Base-by-base conservation (phyloP, 2,329 filamentous ascomycete genomes). In the Diaporthe velutina region DNA sequence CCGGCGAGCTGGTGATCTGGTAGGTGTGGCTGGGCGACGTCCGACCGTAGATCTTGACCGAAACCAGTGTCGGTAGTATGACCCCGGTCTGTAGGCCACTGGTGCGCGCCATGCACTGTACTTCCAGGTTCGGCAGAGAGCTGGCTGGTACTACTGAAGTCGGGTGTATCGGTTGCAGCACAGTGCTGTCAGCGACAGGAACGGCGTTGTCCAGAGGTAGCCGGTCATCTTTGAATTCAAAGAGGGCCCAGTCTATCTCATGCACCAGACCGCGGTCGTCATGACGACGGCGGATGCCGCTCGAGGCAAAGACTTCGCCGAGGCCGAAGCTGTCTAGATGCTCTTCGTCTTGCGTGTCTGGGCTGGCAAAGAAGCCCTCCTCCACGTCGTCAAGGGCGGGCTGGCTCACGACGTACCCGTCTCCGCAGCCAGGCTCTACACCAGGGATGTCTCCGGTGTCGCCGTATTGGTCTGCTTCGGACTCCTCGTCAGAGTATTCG, bases 231-330 rank as follows among this genome's bases (percentile, higher is more conserved):
- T 93, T 87, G 77, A 98, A 94, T 78, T 94, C 91, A 79, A 98
- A 95, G 3, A 98, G 86, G 0, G 96, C 95, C 96, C 96, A 98
- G 83, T 98, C 96, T 58, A 98, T 95, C 83, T 98, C 96, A 81
- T 98, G 96, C 8, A 94, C 87, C 33, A 97, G 86, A 6, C 93
- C 92, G 76, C 93, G 88, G 75, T 91, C 89, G 71, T 93, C 89
- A 70, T 87, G 89, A 81, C 94, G 93, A 40, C 96, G 91, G 6
- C 95, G 92, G 74, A 98, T 93, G 9, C 96, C 96, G 30, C 95
- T 98, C 0, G 95, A 97, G 0, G 96, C 96, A 80, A 97, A 95
- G 5, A 98, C 88, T 79, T 95, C 92, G 4, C 96, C 96, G 1
- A 98, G 87, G 19, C 92, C 90, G 79, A 94, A 97, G 0, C 93